phyloP scores from a whole-genome alignment of 148 eudicot species.

The Rhododendron simsii region DNA sequence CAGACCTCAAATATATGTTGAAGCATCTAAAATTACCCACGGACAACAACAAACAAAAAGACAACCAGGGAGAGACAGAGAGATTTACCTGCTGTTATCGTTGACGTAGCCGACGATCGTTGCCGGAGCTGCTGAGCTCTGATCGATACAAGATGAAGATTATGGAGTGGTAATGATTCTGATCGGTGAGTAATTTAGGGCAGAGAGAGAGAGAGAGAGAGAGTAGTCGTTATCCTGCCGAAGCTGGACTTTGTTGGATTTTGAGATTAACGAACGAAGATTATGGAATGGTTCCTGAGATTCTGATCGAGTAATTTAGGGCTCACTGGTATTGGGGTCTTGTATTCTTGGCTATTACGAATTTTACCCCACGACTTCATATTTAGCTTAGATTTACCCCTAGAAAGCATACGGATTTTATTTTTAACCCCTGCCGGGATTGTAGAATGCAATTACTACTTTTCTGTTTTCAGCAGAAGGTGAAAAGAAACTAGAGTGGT shows the following conservation, averaged over 20 bases:
- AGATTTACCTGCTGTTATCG: background rate
- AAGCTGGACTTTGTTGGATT: background rate
- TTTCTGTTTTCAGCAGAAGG: no score
- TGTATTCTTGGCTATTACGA: background rate
- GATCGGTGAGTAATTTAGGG: background rate
- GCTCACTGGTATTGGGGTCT: background rate
- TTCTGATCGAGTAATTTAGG: constrained; percentile 1
- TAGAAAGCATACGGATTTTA: background rate
- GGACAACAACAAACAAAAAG: background rate
- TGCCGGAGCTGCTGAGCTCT: background rate
- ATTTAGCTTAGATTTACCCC: background rate
- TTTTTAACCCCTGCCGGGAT: no score
- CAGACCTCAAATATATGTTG: background rate
- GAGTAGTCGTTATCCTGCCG: background rate
- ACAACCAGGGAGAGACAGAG: background rate
- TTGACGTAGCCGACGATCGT: background rate
- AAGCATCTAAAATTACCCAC: background rate
- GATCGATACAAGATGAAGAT: background rate
- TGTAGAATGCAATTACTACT: no score
- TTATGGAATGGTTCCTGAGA: background rate
- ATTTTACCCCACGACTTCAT: background rate
- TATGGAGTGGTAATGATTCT: background rate
- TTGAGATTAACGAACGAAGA: background rate
- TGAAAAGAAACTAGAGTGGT: no score
- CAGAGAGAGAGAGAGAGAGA: background rate